phyloP scores from a whole-genome alignment of 148 eudicot genomes.

The Rhododendron kiyosumense region DNA sequence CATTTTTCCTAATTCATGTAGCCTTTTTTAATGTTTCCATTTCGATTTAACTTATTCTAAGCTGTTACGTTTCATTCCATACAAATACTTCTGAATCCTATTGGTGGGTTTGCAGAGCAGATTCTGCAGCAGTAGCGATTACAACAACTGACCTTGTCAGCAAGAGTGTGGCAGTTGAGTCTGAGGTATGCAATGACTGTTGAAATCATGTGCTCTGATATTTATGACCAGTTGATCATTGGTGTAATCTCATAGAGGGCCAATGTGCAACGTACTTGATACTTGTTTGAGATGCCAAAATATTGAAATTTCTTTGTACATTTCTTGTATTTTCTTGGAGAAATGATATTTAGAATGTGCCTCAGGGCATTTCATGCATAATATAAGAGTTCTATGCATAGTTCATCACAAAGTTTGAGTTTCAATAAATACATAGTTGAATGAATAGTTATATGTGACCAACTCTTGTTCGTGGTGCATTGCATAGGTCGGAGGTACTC shows the following conservation, averaged over 20 bases:
- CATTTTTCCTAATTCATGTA: not conserved
- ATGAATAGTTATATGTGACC: not conserved
- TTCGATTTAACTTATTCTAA: not conserved
- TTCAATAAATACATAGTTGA: not conserved
- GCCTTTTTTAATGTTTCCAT: not conserved
- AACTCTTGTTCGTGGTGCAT: not conserved
- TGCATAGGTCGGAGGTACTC: conserved; percentile 61
- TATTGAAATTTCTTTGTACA: not conserved
- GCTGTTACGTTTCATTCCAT: not conserved
- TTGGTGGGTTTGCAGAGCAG: conserved; percentile 60
- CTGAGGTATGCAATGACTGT: conserved; percentile 46
- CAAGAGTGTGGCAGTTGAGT: conserved; percentile 91
- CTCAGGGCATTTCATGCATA: not conserved
- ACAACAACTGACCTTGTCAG: conserved; percentile 98
- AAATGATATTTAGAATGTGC: not conserved
- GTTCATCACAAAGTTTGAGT: not conserved
- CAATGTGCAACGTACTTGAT: not conserved
- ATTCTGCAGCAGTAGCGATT: conserved; percentile 95
- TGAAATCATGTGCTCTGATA: not conserved
- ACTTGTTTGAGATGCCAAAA: not conserved
- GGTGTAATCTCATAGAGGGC: not conserved
- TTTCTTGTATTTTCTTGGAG: not conserved
- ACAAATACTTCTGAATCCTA: conserved; percentile 1
- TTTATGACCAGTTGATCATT: not conserved
- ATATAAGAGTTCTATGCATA: not conserved